Conservation (phyloP, 176 grass and related monocot genomes). For the Alloteropsis semialata region DNA sequence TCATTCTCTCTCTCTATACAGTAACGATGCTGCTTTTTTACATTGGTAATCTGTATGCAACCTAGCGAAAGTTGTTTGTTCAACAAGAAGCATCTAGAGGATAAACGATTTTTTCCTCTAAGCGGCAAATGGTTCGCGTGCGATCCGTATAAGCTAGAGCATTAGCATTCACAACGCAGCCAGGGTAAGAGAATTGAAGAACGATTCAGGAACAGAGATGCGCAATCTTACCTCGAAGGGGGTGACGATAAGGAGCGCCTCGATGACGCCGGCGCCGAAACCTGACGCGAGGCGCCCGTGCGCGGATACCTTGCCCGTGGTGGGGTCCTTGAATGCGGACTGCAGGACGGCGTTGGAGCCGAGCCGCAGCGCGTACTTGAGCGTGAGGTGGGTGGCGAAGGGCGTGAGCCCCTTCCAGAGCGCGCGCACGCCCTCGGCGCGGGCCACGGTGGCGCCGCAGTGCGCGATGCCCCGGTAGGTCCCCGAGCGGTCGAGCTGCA, state of each 20-base stretch:
- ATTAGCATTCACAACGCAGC: neutral
- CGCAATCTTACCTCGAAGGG: slow-evolving; percentile 74
- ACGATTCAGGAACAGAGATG: slow-evolving; percentile 2
- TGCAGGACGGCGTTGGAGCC: slow-evolving; percentile 93
- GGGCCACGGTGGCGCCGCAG: slow-evolving; percentile 69
- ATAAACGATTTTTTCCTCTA: neutral
- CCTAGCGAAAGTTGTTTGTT: neutral
- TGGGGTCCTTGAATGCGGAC: slow-evolving; percentile 83
- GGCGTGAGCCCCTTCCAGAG: slow-evolving; percentile 99
- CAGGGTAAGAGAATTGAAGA: neutral
- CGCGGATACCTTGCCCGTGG: slow-evolving; percentile 67
- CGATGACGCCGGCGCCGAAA: slow-evolving; percentile 91
- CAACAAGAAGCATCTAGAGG: neutral
- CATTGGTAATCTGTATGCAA: neutral
- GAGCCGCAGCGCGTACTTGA: slow-evolving; percentile 97
- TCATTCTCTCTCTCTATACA: neutral
- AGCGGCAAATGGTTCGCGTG: neutral
- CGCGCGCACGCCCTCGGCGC: slow-evolving; percentile 76
- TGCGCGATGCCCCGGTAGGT: slow-evolving; percentile 73
- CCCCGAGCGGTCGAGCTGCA: slow-evolving; percentile 80
- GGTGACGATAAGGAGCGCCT: slow-evolving; percentile 95
- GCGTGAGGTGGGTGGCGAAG: slow-evolving; percentile 95
- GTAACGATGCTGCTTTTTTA: neutral
- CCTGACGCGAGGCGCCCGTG: slow-evolving; percentile 60
- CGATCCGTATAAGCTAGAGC: neutral